phyloP scores from a whole-genome alignment of 345 rosid species.

The Angophora floribunda region DNA sequence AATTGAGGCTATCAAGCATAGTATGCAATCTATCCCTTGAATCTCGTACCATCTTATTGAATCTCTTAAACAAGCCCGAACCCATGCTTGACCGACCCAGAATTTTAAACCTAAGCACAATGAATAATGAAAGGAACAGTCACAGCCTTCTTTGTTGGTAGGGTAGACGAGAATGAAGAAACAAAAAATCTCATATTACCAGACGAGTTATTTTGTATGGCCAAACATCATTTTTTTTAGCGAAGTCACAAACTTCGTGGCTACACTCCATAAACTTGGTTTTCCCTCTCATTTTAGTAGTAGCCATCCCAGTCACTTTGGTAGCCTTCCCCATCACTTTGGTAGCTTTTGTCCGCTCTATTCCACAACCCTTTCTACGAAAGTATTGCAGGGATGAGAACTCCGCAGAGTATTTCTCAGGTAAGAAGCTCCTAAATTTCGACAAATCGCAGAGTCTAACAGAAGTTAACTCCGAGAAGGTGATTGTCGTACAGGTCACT shows the following conservation, averaged over 20 bases:
- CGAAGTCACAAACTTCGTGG: neutral
- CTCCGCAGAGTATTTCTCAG: neutral
- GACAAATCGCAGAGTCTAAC: no score
- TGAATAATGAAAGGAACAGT: no score
- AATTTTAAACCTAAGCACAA: conserved; percentile 65
- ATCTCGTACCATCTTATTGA: no score
- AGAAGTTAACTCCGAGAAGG: neutral
- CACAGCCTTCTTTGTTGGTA: neutral
- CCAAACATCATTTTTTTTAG: neutral
- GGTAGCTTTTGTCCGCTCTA: neutral
- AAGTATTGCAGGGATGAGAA: neutral
- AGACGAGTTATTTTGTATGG: neutral
- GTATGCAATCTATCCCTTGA: no score
- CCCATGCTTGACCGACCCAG: conserved; percentile 90
- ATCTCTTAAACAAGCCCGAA: no score
- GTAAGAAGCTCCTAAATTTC: neutral
- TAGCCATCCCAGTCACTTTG: neutral
- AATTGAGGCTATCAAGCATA: no score
- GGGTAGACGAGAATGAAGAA: neutral
- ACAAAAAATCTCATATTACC: neutral
- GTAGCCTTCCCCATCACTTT: no score
- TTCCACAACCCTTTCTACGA: neutral
- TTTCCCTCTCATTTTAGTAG: neutral
- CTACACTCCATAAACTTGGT: neutral
- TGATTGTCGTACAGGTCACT: neutral